Evolutionary conservation across 1,139 yeast genomes (phyloP).

Genomic region (Saccharomyces hybrid): DNA sequence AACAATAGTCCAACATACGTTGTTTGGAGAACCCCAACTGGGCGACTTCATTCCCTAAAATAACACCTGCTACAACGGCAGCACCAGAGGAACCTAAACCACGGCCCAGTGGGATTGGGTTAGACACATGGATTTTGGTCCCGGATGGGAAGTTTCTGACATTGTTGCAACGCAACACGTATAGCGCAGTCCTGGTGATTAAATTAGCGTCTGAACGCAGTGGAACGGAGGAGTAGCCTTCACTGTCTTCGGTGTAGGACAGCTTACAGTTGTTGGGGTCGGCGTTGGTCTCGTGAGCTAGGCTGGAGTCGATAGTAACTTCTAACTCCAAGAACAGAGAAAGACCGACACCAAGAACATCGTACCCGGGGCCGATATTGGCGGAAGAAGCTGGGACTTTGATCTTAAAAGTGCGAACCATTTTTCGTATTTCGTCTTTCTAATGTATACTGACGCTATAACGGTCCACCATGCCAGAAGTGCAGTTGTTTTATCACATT

Average conservation of each 20-base stretch:
- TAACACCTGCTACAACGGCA: conserved; percentile 96
- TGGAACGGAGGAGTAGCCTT: conserved; percentile 76
- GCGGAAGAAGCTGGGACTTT: conserved; percentile 98
- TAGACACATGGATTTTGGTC: conserved; percentile 70
- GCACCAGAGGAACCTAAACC: conserved; percentile 98
- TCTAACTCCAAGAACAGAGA: conserved; percentile 61
- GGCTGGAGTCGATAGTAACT: conserved; percentile 52
- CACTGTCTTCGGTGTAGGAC: conserved; percentile 60
- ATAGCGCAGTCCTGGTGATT: conserved; percentile 86
- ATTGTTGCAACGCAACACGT: conserved; percentile 77
- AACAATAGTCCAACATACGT: conserved; percentile 85
- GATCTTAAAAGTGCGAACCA: conserved; percentile 44
- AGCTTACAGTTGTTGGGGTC: conserved; percentile 67
- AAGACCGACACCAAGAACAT: conserved; percentile 87
- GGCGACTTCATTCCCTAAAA: conserved; percentile 81
- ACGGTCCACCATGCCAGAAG: neutral
- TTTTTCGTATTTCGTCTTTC: conserved; percentile 8
- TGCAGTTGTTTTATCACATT: neutral
- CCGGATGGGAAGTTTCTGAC: conserved; percentile 71
- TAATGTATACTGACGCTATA: neutral
- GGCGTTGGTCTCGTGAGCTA: conserved; percentile 38
- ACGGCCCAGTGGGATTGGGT: conserved; percentile 93
- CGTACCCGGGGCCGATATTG: conserved; percentile 97
- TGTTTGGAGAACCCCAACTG: conserved; percentile 62
- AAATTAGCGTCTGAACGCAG: conserved; percentile 66